A percentile compares a stretch with the other conserved stretches of the same genome.
Evolutionary conservation across 169 alveolate genomes (phyloP).

Genomic region (Toxoplasma gondii): DNA sequence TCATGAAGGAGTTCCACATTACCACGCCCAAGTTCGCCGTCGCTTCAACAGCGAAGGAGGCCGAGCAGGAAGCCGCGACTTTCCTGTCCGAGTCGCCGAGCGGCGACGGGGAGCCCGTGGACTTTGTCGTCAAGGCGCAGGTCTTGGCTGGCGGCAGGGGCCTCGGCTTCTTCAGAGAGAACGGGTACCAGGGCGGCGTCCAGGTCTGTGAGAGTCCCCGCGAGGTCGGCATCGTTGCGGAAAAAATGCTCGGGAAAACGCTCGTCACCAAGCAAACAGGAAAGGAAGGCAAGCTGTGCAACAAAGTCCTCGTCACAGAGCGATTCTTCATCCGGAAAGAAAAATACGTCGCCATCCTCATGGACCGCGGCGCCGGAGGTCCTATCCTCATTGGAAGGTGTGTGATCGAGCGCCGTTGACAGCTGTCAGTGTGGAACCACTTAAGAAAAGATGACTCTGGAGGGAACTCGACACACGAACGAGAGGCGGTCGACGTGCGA

Average conservation of each 20-base stretch:
- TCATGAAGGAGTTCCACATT: conserved; percentile 3
- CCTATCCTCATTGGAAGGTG: conserved; percentile 78
- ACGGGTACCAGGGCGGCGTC: conserved; percentile 77
- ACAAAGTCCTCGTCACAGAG: conserved; percentile 63
- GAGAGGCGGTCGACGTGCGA: too few relatives aligned
- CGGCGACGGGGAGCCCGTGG: background rate
- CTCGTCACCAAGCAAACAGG: conserved; percentile 79
- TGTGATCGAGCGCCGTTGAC: background rate
- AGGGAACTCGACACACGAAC: too few relatives aligned
- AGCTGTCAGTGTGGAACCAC: background rate
- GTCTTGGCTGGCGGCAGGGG: conserved; percentile 80
- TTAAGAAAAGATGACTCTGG: too few relatives aligned
- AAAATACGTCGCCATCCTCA: conserved; percentile 91
- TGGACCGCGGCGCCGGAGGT: conserved; percentile 92
- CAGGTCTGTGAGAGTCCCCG: conserved; percentile 64
- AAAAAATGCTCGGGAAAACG: conserved; percentile 48
- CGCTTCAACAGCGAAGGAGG: conserved; percentile 60
- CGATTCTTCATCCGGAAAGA: conserved; percentile 80
- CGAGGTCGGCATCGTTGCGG: conserved; percentile 52
- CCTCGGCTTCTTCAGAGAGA: conserved; percentile 71
- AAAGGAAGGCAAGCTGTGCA: conserved; percentile 73
- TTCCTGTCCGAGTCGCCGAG: background rate
- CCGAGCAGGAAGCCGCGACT: conserved; percentile 31
- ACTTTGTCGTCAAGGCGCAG: conserved; percentile 69
- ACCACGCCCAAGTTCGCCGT: conserved; percentile 4